Evolutionary conservation across 305 asterid species (phyloP).

Genomic region (Caryopteris hybrid): DNA sequence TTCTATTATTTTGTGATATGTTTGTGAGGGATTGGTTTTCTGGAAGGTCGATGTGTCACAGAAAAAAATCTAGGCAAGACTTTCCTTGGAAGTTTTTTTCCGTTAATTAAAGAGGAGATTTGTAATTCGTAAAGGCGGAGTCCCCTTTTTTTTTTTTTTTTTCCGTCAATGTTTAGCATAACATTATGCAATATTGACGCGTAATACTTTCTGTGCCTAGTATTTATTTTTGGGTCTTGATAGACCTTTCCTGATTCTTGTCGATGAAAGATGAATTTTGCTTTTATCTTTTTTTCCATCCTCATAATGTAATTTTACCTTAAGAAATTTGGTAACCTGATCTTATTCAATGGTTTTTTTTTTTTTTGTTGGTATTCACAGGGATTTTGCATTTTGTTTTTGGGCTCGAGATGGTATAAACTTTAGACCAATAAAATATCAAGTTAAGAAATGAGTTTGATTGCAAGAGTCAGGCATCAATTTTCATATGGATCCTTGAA

Average conservation of each 20-base stretch:
- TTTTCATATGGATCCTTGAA: slow-evolving; percentile 29
- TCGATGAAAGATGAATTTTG: background rate
- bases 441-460: slow-evolving; percentile 40
- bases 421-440: background rate
- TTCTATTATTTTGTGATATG: background rate
- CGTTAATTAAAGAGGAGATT: background rate
- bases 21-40: no score
- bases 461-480: slow-evolving; percentile 41
- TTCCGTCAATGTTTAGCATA: background rate
- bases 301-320: no score
- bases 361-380: no score
- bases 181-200: no score
- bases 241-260: background rate
- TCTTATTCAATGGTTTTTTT: no score
- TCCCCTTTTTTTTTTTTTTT: no score
- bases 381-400: background rate
- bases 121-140: background rate
- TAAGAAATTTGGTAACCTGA: background rate
- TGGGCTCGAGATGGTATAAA: slow-evolving; percentile 15
- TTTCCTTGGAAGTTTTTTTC: background rate
- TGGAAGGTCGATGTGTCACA: background rate
- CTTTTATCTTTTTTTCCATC: no score
- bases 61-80: no score
- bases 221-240: background rate
- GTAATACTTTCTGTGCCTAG: no score